Evolutionary conservation across 2,329 filamentous ascomycete genomes (phyloP), one percentile per base, ranked within the genome.

Genomic region (Huntiella moniliformis): DNA sequence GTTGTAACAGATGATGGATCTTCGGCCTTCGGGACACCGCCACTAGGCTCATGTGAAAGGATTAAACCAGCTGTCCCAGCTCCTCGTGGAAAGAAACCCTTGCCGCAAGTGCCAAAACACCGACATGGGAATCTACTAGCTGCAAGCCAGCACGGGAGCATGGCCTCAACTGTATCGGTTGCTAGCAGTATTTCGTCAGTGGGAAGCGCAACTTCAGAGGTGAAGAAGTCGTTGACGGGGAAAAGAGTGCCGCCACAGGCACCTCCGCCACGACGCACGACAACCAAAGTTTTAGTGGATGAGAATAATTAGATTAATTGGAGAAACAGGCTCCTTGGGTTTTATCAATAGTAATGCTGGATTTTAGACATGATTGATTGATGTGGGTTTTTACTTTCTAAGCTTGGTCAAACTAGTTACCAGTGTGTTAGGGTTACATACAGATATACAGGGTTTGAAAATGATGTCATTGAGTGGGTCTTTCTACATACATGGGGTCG

Each of bases 41-140:
- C 35, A 15, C 13, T 28, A 6, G 34, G 40, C 1, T 31, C 33
- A 11, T 48, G 40, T n/a, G 42, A 37, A 33, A 44, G 31, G 17
- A 16, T 28, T 5, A 41, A 42, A 13, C 42, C 42, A n/a, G 32
- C 42, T 10, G 32, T 47, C 31, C 37, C 38, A 10, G 28, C 48
- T 6, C 32, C 18, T 7, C 44, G 48, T 4, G 53, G 62, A 5
- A 71, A 67, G 55, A 71, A 67, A 53, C 62, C 63, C 2, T 57
- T 72, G 4, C 73, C 73, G 2, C 66, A 65, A 40, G 68, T 77
- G 15, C 73, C 73, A 2, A 71, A 62, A 53, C 71, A 75, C 50
- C 63, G 68, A 2, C 71, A 75, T 48, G 72, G 73, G 5, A 58
- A 64, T 4, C 68, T 67, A 2, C 42, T 13, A 18, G 12, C 10